These are phyloP conservation scores for Neurospora sublineolata DNA, from an alignment of 495 filamentous ascomycete genomes.

Conservation along the genomic window DNA sequence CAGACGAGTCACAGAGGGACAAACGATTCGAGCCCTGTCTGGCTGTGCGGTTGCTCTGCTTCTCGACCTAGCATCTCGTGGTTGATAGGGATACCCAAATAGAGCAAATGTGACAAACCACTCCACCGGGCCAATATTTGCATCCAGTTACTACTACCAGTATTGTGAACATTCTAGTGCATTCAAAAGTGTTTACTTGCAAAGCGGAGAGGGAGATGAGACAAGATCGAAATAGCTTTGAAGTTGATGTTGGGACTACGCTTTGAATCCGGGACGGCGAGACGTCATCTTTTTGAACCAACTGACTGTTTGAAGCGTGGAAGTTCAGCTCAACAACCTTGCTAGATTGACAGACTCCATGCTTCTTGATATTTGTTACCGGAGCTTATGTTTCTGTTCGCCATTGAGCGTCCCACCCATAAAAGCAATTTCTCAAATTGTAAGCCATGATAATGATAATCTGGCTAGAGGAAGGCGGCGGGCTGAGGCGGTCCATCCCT, in stretches of 20 bases:
- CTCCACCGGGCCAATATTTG: background rate
- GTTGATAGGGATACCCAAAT: background rate
- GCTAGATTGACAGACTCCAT: background rate
- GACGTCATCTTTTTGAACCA: background rate
- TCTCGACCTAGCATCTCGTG: background rate
- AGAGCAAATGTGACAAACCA: background rate
- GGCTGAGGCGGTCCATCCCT: background rate
- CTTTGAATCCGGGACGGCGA: background rate
- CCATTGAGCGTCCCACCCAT: background rate
- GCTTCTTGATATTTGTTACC: background rate
- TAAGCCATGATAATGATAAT: background rate
- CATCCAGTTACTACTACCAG: background rate
- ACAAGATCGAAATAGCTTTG: background rate
- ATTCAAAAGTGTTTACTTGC: background rate
- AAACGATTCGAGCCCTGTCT: background rate
- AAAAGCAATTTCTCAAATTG: background rate
- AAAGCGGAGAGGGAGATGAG: background rate
- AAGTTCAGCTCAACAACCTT: background rate
- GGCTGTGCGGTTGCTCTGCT: background rate
- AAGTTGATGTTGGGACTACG: background rate
- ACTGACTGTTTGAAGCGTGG: background rate
- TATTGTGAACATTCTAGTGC: background rate
- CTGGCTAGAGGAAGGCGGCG: background rate
- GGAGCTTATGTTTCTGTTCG: background rate
- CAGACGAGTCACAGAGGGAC: background rate